Evolutionary conservation across 768 basidiomycete species (phyloP).

Genomic region (Agrocybe chaxingu): DNA sequence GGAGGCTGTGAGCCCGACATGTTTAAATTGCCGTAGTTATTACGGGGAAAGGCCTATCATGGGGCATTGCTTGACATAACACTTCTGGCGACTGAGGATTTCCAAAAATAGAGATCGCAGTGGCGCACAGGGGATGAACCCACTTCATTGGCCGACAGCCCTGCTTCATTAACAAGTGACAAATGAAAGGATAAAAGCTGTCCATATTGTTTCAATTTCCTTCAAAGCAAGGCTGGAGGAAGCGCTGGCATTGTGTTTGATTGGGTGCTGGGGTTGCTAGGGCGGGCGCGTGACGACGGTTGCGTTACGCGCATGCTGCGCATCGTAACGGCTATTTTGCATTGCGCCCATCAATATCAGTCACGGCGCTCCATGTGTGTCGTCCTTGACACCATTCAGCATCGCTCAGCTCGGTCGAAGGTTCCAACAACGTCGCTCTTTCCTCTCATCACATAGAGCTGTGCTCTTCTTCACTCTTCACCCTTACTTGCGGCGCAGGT

Average conservation of each 20-base stretch:
- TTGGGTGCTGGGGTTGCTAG: not conserved
- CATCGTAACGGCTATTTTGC: not conserved
- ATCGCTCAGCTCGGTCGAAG: not conserved
- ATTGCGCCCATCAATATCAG: not conserved
- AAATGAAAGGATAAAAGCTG: not conserved
- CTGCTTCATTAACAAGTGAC: not conserved
- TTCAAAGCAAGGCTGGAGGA: too few species aligned
- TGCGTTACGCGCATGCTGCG: not conserved
- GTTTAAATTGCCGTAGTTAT: too few species aligned
- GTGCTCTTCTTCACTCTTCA: constrained; percentile 12
- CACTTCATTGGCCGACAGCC: not conserved
- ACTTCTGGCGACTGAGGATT: too few species aligned
- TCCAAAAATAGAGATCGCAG: too few species aligned
- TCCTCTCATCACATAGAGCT: constrained; percentile 10
- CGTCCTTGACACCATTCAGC: not conserved
- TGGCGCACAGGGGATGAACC: too few species aligned
- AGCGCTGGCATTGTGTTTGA: too few species aligned
- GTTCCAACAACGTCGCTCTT: constrained; percentile 5
- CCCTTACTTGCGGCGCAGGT: constrained; percentile 15
- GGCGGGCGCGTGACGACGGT: constrained; percentile 3
- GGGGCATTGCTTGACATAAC: too few species aligned
- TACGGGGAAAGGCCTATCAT: too few species aligned
- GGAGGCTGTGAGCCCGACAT: too few species aligned
- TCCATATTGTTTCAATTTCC: too few species aligned
- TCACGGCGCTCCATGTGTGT: not conserved